phyloP scores from a whole-genome alignment of 208 protist species.

The Leishmania guyanensis region DNA sequence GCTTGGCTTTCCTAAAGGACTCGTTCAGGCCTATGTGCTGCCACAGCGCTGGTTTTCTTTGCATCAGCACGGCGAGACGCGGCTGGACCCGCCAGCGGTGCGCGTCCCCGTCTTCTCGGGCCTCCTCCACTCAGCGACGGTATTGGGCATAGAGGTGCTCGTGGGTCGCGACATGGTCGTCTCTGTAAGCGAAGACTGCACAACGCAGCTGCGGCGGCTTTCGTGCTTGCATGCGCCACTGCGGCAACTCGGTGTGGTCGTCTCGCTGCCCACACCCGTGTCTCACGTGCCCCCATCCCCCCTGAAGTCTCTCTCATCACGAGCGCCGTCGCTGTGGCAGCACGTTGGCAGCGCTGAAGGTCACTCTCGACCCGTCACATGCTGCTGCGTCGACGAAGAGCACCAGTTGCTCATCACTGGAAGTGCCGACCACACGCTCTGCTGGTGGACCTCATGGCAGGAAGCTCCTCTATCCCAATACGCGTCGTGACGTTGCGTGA shows the following conservation, averaged over 20 bases:
- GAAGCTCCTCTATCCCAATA: slow-evolving; percentile 30
- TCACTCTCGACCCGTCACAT: slow-evolving; percentile 74
- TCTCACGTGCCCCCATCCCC: not conserved
- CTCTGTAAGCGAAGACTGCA: slow-evolving; percentile 75
- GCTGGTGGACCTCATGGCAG: slow-evolving; percentile 57
- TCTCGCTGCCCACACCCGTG: slow-evolving; percentile 19
- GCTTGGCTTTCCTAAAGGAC: slow-evolving; percentile 76
- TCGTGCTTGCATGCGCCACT: slow-evolving; percentile 61
- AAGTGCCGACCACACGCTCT: slow-evolving; percentile 69
- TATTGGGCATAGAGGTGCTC: slow-evolving; percentile 58
- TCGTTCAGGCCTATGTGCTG: slow-evolving; percentile 73
- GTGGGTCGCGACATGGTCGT: slow-evolving; percentile 59
- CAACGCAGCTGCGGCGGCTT: slow-evolving; percentile 61
- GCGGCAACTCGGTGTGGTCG: slow-evolving; percentile 49
- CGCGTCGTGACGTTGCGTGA: slow-evolving; percentile 62
- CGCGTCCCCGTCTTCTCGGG: slow-evolving; percentile 52
- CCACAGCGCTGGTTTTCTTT: slow-evolving; percentile 69
- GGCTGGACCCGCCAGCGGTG: slow-evolving; percentile 60
- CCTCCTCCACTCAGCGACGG: slow-evolving; percentile 47
- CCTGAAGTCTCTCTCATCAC: not conserved
- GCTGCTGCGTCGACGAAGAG: slow-evolving; percentile 50
- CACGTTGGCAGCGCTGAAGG: slow-evolving; percentile 15
- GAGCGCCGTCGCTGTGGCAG: not conserved
- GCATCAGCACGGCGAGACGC: slow-evolving; percentile 33
- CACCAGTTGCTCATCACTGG: slow-evolving; percentile 71